Evolutionary conservation across 2,329 filamentous ascomycete species (phyloP).

Genomic region (Ascochyta koolunga): DNA sequence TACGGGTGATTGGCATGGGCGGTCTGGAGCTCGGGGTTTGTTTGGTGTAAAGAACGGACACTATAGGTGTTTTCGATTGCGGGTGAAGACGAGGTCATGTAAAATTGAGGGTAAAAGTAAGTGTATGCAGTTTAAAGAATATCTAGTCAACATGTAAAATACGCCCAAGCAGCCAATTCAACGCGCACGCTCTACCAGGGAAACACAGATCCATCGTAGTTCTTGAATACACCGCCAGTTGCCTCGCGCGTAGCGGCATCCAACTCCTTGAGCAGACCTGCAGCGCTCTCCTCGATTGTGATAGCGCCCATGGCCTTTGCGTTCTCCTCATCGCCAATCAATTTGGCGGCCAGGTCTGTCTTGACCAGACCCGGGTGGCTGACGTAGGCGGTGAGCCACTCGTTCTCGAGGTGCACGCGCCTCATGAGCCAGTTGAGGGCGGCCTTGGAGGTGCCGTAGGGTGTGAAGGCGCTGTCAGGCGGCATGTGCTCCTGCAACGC

Average conservation of each 20-base stretch:
- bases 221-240: slow-evolving; percentile 11
- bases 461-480: neutral
- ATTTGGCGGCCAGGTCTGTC: slow-evolving; percentile 19
- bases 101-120: no score
- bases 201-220: slow-evolving; percentile 3
- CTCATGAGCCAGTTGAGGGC: slow-evolving; percentile 21
- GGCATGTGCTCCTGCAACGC: neutral
- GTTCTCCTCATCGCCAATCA: neutral
- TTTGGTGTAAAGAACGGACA: no score
- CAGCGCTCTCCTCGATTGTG: slow-evolving; percentile 18
- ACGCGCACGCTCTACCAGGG: neutral
- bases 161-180: neutral
- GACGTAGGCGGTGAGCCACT: slow-evolving; percentile 16
- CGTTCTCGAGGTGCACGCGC: slow-evolving; percentile 17
- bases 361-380: slow-evolving; percentile 22
- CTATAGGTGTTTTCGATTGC: no score
- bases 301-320: slow-evolving; percentile 15
- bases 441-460: slow-evolving; percentile 19
- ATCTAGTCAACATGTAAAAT: no score
- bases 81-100: no score
- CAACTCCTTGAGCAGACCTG: slow-evolving; percentile 16
- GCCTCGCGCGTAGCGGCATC: slow-evolving; percentile 15
- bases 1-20: no score
- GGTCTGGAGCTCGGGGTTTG: no score
- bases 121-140: neutral